A percentile compares a stretch with the other conserved stretches of the same genome.
These are phyloP conservation scores for Cornus florida DNA, from an alignment of 148 eudicot species.

Conservation along the genomic window DNA sequence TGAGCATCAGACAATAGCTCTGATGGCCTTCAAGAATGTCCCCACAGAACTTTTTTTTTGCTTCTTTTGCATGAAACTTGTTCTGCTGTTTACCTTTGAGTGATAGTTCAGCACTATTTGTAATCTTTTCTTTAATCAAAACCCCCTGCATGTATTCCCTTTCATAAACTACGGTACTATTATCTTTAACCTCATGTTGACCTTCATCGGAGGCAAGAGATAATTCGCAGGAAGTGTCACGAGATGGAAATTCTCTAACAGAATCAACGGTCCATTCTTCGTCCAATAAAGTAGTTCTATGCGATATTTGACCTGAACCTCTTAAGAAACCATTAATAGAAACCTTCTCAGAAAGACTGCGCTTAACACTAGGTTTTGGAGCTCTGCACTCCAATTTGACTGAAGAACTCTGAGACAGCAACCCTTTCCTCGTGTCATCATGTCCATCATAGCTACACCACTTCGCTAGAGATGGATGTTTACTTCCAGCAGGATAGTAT, in stretches of 20 bases:
- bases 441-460: constrained; percentile 44
- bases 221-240: constrained; percentile 37
- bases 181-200: constrained; percentile 38
- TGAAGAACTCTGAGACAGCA: constrained; percentile 41
- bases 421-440: constrained; percentile 34
- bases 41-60: constrained; percentile 48
- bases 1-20: constrained; percentile 83
- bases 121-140: constrained; percentile 64
- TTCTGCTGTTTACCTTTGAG: constrained; percentile 39
- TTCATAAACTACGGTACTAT: constrained; percentile 52
- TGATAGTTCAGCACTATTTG: constrained; percentile 31
- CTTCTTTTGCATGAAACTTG: constrained; percentile 51
- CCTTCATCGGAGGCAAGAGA: constrained; percentile 31
- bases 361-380: constrained; percentile 36
- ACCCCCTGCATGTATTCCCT: constrained; percentile 97
- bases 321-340: constrained; percentile 32
- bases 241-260: constrained; percentile 32
- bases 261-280: constrained; percentile 41
- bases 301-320: constrained; percentile 46
- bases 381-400: constrained; percentile 25
- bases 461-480: constrained; percentile 52
- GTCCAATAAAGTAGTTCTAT: constrained; percentile 35
- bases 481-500: constrained; percentile 80
- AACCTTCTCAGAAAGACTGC: constrained; percentile 56
- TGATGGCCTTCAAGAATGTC: constrained; percentile 49